phyloP scores from a whole-genome alignment of 441 rosid genomes.

The Dalechampia spathulata region DNA sequence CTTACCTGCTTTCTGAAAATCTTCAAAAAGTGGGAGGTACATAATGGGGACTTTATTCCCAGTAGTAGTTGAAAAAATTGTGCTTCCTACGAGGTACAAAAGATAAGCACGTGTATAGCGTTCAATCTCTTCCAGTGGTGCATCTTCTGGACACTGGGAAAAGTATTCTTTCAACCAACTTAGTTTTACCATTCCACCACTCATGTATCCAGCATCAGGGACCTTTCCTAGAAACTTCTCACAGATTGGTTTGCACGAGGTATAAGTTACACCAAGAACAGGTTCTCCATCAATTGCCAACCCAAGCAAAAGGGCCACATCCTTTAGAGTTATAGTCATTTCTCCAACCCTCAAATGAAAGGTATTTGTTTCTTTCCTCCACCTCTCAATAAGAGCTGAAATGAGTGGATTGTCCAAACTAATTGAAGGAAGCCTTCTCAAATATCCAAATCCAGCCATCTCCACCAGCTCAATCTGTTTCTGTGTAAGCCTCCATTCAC shows the following conservation, averaged over 20 bases:
- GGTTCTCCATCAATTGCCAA: slow-evolving; percentile 62
- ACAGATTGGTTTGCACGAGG: slow-evolving; percentile 35
- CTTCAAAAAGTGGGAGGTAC: slow-evolving; percentile 53
- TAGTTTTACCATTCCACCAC: slow-evolving; percentile 60
- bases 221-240: slow-evolving; percentile 46
- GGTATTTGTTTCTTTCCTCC: slow-evolving; percentile 72
- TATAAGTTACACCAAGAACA: slow-evolving; percentile 37
- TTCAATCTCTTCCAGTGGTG: slow-evolving; percentile 39
- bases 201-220: slow-evolving; percentile 40
- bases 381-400: slow-evolving; percentile 63
- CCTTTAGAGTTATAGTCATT: slow-evolving; percentile 64
- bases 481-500: slow-evolving; percentile 61
- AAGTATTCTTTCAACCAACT: slow-evolving; percentile 68
- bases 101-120: slow-evolving; percentile 59
- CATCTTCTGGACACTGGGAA: slow-evolving; percentile 57
- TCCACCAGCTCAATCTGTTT: slow-evolving; percentile 52
- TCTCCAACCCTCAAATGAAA: slow-evolving; percentile 67
- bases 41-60: slow-evolving; percentile 67
- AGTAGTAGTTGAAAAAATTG: slow-evolving; percentile 64
- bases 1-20: slow-evolving; percentile 59
- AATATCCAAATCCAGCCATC: slow-evolving; percentile 64
- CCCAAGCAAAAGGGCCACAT: slow-evolving; percentile 51
- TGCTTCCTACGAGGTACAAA: slow-evolving; percentile 61
- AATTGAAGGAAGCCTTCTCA: slow-evolving; percentile 52
- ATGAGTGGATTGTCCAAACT: slow-evolving; percentile 64